These are phyloP conservation scores for Eucalyptus erythrocorys DNA, from an alignment of 345 rosid genomes.

Conservation along the genomic window DNA sequence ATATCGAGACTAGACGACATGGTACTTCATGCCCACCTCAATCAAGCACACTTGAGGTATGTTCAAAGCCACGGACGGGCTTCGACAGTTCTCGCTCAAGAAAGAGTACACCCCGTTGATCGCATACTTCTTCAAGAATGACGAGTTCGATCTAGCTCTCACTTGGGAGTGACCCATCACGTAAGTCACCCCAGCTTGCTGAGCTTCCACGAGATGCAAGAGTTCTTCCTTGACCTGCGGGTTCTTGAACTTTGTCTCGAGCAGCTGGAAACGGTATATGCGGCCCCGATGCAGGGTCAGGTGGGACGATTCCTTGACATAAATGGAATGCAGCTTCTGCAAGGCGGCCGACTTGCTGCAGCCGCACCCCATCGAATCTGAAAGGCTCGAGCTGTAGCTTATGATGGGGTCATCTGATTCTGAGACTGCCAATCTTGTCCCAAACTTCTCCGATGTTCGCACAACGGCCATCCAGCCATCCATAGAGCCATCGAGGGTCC, in stretches of 20 bases:
- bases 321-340: conserved; percentile 40
- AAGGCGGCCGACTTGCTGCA: conserved; percentile 58
- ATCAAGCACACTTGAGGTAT: conserved; percentile 84
- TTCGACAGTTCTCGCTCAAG: conserved; percentile 74
- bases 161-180: conserved; percentile 61
- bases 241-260: conserved; percentile 43
- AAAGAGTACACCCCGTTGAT: conserved; percentile 70
- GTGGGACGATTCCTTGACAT: conserved; percentile 50
- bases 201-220: conserved; percentile 63
- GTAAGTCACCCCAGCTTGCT: conserved; percentile 64
- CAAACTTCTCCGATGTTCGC: conserved; percentile 63
- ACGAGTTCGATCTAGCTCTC: conserved; percentile 64
- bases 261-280: conserved; percentile 36
- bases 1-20: not conserved
- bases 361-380: not conserved
- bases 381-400: conserved; percentile 1
- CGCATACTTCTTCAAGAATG: conserved; percentile 57
- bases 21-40: conserved; percentile 91
- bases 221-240: conserved; percentile 70
- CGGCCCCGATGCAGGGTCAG: conserved; percentile 14
- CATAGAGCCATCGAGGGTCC: conserved; percentile 31
- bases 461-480: conserved; percentile 81
- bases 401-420: conserved; percentile 20
- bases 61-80: conserved; percentile 64
- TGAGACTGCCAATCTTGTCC: conserved; percentile 50